A percentile compares a stretch with the other conserved stretches of the same genome.
These are phyloP conservation scores for Neonectria neomacrospora DNA, from an alignment of 2,329 filamentous ascomycete genomes.

Conservation along the genomic window DNA sequence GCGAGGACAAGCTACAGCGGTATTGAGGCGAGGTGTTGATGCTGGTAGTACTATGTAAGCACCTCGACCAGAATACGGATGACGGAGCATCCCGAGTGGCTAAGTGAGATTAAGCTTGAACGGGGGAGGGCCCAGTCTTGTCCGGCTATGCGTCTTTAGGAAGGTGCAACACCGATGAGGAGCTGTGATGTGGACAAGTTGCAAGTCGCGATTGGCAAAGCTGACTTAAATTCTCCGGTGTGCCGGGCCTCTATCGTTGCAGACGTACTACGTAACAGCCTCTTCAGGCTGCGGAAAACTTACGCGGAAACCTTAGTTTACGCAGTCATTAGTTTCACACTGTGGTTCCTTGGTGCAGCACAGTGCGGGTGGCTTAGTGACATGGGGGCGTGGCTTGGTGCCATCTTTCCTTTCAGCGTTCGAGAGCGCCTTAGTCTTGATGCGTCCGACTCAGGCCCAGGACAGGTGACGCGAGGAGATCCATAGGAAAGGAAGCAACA, in stretches of 20 bases:
- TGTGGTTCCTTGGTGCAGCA: slow-evolving; percentile 4
- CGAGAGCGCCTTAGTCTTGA: not conserved
- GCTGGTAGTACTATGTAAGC: too few species aligned
- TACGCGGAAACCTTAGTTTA: not conserved
- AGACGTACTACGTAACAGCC: not conserved
- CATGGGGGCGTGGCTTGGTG: slow-evolving; percentile 11
- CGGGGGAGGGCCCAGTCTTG: not conserved
- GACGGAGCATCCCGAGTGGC: not conserved
- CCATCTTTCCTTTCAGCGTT: not conserved
- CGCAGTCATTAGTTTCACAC: not conserved
- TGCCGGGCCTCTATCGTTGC: not conserved
- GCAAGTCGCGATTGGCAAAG: not conserved
- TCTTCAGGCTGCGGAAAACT: not conserved
- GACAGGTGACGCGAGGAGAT: not conserved
- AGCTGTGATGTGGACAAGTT: not conserved
- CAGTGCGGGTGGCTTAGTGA: slow-evolving; percentile 14
- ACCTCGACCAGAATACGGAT: not conserved
- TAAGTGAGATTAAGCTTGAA: slow-evolving; percentile 4
- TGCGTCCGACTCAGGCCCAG: not conserved
- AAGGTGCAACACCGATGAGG: not conserved
- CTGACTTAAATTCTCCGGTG: not conserved
- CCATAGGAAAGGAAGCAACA: not conserved
- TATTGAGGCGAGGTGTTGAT: not conserved
- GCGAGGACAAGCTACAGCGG: not conserved
- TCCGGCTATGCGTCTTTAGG: slow-evolving; percentile 1